Conservation (phyloP, 2,329 filamentous ascomycete species). For the Colletotrichum sp. region DNA sequence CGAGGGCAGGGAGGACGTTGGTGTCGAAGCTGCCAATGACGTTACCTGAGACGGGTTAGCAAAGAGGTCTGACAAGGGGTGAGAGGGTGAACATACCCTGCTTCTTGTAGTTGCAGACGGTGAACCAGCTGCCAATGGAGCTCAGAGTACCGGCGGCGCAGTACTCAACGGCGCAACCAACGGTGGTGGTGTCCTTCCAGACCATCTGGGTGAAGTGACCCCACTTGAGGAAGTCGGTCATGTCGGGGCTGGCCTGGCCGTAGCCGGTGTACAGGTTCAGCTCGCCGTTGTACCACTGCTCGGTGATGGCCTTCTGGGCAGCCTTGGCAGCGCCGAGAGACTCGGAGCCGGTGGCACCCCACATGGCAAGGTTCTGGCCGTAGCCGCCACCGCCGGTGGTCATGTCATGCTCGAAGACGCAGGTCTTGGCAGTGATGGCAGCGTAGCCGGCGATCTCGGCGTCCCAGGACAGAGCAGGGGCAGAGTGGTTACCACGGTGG, state of each 20-base stretch:
- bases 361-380: conserved; percentile 90
- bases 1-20: conserved; percentile 53
- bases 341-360: conserved; percentile 42
- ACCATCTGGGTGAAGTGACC: conserved; percentile 58
- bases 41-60: conserved; percentile 48
- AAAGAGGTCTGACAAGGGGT: not conserved
- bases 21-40: conserved; percentile 51
- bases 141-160: conserved; percentile 58
- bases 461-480: conserved; percentile 69
- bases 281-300: conserved; percentile 91
- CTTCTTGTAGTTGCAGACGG: conserved; percentile 86
- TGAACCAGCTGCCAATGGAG: conserved; percentile 68
- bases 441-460: conserved; percentile 68
- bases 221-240: conserved; percentile 67
- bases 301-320: conserved; percentile 72
- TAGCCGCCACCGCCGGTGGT: conserved; percentile 67
- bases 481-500: conserved; percentile 84
- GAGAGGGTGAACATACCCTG: conserved; percentile 61
- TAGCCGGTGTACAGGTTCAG: conserved; percentile 61
- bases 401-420: conserved; percentile 78
- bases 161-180: conserved; percentile 71
- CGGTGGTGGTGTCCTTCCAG: conserved; percentile 41
- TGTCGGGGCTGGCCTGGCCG: conserved; percentile 62
- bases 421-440: conserved; percentile 64
- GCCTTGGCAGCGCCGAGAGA: conserved; percentile 57